Conservation (phyloP, 805 yeast species). For the Metschnikowia henanensis region DNA sequence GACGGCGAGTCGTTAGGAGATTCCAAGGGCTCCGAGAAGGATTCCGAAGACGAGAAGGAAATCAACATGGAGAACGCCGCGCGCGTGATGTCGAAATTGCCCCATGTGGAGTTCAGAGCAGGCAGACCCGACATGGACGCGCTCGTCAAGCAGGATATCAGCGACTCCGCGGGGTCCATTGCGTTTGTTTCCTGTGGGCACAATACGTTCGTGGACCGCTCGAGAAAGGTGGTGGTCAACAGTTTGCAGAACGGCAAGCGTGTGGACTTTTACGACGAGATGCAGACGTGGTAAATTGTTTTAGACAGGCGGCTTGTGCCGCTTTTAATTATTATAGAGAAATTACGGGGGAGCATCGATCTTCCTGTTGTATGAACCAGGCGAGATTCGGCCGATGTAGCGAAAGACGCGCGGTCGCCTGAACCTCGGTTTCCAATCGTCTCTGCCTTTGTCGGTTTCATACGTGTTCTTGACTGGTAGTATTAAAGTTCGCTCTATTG, state of each 20-base stretch:
- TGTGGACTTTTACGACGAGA: conserved; percentile 72
- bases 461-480: too few species aligned
- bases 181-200: conserved; percentile 67
- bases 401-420: too few species aligned
- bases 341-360: too few species aligned
- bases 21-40: conserved; percentile 15
- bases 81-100: conserved; percentile 24
- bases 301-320: too few species aligned
- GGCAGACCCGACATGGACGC: conserved; percentile 43
- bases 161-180: conserved; percentile 36
- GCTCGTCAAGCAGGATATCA: conserved; percentile 37
- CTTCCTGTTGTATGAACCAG: too few species aligned
- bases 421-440: too few species aligned
- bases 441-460: too few species aligned
- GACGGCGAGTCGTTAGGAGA: conserved; percentile 1
- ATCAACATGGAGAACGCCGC: conserved; percentile 14
- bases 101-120: conserved; percentile 41
- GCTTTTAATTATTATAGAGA: too few species aligned
- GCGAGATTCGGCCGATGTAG: too few species aligned
- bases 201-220: conserved; percentile 53
- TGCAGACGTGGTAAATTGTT: conserved; percentile 60
- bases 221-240: conserved; percentile 48
- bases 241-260: conserved; percentile 44
- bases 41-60: conserved; percentile 7
- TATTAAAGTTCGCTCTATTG: too few species aligned